Evolutionary conservation across 1,284 basidiomycete genomes (phyloP), one percentile per base, ranked within the genome.

Genomic region (Wolfiporia cocos): DNA sequence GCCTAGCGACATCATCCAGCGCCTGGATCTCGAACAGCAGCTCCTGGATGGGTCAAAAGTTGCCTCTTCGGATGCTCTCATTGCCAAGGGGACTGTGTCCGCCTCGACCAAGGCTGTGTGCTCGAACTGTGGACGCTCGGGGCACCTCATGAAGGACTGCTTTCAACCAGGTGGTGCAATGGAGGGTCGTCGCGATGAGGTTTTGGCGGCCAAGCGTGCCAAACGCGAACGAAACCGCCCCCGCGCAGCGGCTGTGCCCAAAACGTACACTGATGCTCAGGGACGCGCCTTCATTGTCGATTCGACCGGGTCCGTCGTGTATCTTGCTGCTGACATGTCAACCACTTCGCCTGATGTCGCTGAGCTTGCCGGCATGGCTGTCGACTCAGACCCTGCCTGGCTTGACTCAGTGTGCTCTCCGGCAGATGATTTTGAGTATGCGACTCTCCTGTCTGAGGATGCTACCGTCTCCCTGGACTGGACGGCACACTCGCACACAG

Each of bases 61-160:
- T n/a, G n/a, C n/a, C n/a, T 23, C 3, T 4, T 9, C 14, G 7
- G 2, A 4, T 10, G 7, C 3, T 33, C 24, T n/a, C 15, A 28
- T 28, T 12, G 2, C 22, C n/a, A n/a, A n/a, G n/a, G n/a, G n/a
- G n/a, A n/a, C n/a, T n/a, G n/a, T n/a, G n/a, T 15, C 11, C 26
- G 21, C 23, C 6, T n/a, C 26, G 4, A 11, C 28, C 12, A 11
- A 4, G 2, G 2, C 15, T 7, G 3, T 3, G 9, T n/a, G 3
- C 4, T 5, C 4, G n/a, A 43, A 43, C n/a, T n/a, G n/a, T n/a
- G 20, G 14, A 28, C 9, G 4, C 15, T 18, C 21, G 34, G 17
- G 17, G 32, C 19, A 37, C 45, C 23, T 50, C 43, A 33, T 45
- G 46, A n/a, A n/a, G n/a, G n/a, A 32, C 7, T 52, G 44, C 26